Evolutionary conservation across 371 early-diverging fungal species (phyloP), one percentile per base, ranked within the genome.

Genomic region (Rhizopus microsporus): DNA sequence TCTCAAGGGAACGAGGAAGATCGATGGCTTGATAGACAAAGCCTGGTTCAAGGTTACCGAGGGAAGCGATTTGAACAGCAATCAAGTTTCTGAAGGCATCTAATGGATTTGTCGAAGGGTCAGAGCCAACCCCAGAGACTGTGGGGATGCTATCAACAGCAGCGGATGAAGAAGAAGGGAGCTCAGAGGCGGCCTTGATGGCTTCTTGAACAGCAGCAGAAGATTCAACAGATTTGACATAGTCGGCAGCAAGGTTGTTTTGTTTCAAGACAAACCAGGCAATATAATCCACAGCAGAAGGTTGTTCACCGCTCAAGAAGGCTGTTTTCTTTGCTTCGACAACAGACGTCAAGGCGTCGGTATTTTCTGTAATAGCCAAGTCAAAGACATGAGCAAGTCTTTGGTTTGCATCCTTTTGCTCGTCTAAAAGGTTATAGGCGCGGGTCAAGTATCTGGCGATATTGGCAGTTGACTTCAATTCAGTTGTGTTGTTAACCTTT

Each of bases 71-170:
- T 57, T 81, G 79, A 30, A 62, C 57, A 16, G 87, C 78, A 49
- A 85, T 77, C 35, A 81, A 57, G 60, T 78, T 79, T 50, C 77
- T 77, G 69, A 87, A 87, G 7, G 61, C 59, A 65, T 87, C 87
- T 58, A 85, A 51, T 37, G 78, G 76, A 46, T 85, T 85, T 3
- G 69, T 65, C 6, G 73, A 64, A 34, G 81, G 83, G 37, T 81
- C 75, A 4, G 82, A 75, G 8, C 81, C 82, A 34, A 63, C 58
- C 40, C 79, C 73, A 12, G 72, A 56, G 30, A 65, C 34, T 23
- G 65, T 59, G 50, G 83, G 80, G 56, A 75, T 68, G 7, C 63
- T 63, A 15, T 51, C 52, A 34, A 64, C 57, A 12, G 61, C 62
- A 16, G 63, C 61, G 37, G 74, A 67, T 6, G 62, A 52, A 39